Percentiles rank a stretch among this genome's conserved stretches.
Conservation (phyloP, 2,329 filamentous ascomycete genomes). For the Bertia moriformis region DNA sequence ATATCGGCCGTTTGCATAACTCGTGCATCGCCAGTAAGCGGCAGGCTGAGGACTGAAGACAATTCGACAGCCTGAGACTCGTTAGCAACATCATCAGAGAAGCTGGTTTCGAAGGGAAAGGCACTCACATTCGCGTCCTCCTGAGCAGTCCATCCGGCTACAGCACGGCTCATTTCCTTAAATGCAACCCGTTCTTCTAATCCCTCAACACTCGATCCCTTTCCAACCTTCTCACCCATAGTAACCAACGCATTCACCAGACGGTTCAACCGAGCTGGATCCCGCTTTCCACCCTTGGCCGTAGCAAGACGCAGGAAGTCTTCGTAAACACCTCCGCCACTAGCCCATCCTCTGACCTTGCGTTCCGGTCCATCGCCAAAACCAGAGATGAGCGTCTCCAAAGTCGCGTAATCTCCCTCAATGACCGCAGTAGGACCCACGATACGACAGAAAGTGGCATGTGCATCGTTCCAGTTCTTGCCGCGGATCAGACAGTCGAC, state of each 20-base stretch:
- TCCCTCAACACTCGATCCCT: background rate
- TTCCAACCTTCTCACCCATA: background rate
- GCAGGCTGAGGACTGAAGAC: background rate
- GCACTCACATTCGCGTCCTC: background rate
- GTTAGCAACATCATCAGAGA: background rate
- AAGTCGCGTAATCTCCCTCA: background rate
- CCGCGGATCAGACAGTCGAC: background rate
- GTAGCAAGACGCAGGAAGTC: background rate
- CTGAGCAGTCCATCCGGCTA: background rate
- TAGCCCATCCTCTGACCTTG: background rate
- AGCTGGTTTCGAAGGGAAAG: background rate
- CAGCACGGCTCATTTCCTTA: constrained; percentile 1
- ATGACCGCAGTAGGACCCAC: background rate
- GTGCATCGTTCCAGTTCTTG: constrained; percentile 1
- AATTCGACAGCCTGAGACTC: background rate
- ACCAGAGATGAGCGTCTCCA: background rate
- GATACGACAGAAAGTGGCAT: background rate
- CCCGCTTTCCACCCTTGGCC: background rate
- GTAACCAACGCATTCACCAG: background rate
- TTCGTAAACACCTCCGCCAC: background rate
- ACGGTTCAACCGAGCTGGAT: background rate
- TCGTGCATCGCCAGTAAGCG: background rate
- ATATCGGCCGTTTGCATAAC: background rate
- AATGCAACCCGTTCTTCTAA: background rate
- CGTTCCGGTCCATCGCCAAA: background rate